Conservation (phyloP, 2,329 filamentous ascomycete species). For the Alternaria dauci region DNA sequence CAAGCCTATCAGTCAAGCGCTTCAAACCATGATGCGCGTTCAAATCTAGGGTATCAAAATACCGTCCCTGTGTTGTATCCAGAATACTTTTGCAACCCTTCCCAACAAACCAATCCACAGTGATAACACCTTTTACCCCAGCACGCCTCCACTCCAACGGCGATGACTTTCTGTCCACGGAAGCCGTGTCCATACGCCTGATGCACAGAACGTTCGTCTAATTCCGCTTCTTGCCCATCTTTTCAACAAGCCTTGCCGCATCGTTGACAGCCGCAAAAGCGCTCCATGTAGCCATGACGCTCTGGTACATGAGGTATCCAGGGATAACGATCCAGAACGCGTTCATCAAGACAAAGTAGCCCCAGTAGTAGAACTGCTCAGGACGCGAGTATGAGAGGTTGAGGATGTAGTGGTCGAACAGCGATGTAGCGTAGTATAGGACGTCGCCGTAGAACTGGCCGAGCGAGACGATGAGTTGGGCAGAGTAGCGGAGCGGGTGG, state of each 20-base stretch:
- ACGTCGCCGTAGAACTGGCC: constrained; percentile 71
- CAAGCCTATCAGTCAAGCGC: constrained; percentile 2
- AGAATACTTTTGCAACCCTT: background rate
- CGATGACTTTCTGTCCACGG: background rate
- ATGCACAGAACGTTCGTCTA: constrained; percentile 24
- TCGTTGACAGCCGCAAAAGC: constrained; percentile 49
- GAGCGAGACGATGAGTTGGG: constrained; percentile 68
- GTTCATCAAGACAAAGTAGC: constrained; percentile 73
- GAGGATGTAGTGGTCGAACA: constrained; percentile 67
- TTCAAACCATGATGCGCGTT: background rate
- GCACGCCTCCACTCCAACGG: background rate
- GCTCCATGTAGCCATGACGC: constrained; percentile 42
- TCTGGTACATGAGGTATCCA: constrained; percentile 45
- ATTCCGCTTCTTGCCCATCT: constrained; percentile 39
- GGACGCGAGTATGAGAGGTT: constrained; percentile 66
- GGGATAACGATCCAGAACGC: constrained; percentile 72
- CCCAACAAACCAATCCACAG: background rate
- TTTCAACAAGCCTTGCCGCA: constrained; percentile 45
- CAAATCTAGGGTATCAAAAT: constrained; percentile 13
- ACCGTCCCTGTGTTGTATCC: background rate
- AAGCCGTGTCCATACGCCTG: background rate
- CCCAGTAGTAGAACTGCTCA: constrained; percentile 71
- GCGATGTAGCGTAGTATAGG: constrained; percentile 70
- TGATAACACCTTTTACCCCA: background rate
- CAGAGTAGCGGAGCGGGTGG: constrained; percentile 65